Evolutionary conservation across 78 protist species (phyloP).

Genomic region (Goniomonas avonlea): DNA sequence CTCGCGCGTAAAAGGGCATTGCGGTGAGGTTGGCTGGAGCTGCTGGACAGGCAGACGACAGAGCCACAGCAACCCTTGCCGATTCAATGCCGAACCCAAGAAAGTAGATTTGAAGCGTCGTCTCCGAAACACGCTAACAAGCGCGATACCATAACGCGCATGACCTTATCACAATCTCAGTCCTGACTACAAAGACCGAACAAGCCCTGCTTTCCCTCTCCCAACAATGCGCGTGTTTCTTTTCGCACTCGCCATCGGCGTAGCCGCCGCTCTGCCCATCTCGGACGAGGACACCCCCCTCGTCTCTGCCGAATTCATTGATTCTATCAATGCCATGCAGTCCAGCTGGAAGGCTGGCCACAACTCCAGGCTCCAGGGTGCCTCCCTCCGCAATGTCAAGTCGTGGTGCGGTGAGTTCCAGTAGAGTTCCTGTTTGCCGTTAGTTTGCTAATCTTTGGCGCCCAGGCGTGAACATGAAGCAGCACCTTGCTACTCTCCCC

Average conservation of each 20-base stretch:
- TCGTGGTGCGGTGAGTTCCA: background rate
- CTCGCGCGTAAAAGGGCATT: too few species aligned
- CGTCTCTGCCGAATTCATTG: background rate
- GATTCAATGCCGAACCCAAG: too few species aligned
- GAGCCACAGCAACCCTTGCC: too few species aligned
- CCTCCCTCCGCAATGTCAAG: background rate
- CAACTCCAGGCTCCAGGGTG: constrained; percentile 8
- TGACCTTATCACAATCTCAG: too few species aligned
- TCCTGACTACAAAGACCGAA: too few species aligned
- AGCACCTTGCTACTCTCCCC: background rate
- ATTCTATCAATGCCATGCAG: constrained; percentile 1
- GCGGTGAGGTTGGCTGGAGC: too few species aligned
- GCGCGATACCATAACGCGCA: too few species aligned
- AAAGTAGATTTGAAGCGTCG: too few species aligned
- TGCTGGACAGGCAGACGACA: too few species aligned
- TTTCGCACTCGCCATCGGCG: background rate
- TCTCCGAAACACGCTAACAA: too few species aligned
- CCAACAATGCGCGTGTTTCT: too few species aligned
- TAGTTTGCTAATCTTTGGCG: background rate
- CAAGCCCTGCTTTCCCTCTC: too few species aligned
- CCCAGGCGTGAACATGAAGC: background rate
- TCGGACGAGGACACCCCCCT: background rate
- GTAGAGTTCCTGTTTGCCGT: background rate
- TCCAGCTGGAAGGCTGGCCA: constrained; percentile 12
- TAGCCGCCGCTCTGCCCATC: background rate